phyloP scores from a whole-genome alignment of 768 basidiomycete genomes.

The Baorangia bicolor region DNA sequence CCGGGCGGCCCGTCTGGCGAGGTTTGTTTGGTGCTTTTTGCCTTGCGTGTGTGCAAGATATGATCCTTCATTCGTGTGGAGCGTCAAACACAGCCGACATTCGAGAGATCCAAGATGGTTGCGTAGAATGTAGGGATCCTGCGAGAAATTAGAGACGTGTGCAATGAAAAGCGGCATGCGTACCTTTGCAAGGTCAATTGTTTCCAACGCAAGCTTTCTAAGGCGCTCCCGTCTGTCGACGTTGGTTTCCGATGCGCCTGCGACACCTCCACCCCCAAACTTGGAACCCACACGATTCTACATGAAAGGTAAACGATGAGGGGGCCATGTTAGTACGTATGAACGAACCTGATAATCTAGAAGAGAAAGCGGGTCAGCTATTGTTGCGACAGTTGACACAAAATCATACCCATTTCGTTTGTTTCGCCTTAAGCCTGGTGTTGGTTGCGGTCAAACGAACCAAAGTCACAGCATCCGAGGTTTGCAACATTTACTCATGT shows the following conservation, averaged over 20 bases:
- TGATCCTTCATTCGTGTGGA: conserved; percentile 99
- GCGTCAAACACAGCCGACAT: conserved; percentile 94
- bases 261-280: conserved; percentile 95
- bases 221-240: conserved; percentile 94
- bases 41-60: conserved; percentile 99
- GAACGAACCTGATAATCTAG: conserved; percentile 68
- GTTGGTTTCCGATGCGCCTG: conserved; percentile 92
- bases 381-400: background rate
- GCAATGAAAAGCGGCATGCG: conserved; percentile 13
- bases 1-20: conserved; percentile 94
- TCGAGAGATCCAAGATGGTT: conserved; percentile 98
- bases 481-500: background rate
- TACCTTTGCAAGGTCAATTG: conserved; percentile 97
- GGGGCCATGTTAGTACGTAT: background rate
- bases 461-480: no score
- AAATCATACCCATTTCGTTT: conserved; percentile 33
- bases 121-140: conserved; percentile 98
- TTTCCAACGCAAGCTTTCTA: conserved; percentile 93
- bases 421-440: background rate
- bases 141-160: conserved; percentile 12
- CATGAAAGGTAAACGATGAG: conserved; percentile 3
- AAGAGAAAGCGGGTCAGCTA: conserved; percentile 9
- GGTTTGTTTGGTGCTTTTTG: conserved; percentile 98
- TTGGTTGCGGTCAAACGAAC: conserved; percentile 1
- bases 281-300: conserved; percentile 95